Evolutionary conservation across 164 flowering plant genomes (phyloP).

Genomic region (Malania oleifera): DNA sequence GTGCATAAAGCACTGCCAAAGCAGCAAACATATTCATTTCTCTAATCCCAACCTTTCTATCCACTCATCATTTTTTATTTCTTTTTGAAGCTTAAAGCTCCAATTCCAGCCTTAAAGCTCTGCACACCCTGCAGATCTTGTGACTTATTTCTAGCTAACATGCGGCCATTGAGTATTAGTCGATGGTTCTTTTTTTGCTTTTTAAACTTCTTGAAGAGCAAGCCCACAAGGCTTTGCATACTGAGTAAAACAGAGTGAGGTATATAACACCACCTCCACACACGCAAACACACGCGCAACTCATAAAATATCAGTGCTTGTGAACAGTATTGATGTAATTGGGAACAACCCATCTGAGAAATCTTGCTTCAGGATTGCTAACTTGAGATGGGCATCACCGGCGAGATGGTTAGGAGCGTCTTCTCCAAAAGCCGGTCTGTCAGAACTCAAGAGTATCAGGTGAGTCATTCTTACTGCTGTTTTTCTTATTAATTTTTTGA

Average conservation of each 20-base stretch:
- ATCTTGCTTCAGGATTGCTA: conserved; percentile 13
- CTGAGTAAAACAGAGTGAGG: conserved; percentile 2
- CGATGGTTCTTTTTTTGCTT: too few relatives aligned
- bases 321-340: conserved; percentile 14
- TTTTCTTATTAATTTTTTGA: too few relatives aligned
- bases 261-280: too few relatives aligned
- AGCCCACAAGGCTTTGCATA: neutral
- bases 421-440: conserved; percentile 54
- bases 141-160: conserved; percentile 19
- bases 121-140: conserved; percentile 12
- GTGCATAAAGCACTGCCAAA: conserved; percentile 45
- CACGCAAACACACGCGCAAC: neutral
- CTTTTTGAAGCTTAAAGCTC: conserved; percentile 5
- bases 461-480: conserved; percentile 16
- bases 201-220: conserved; percentile 2
- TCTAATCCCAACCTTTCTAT: conserved; percentile 16
- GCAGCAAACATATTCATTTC: conserved; percentile 14
- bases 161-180: conserved; percentile 8
- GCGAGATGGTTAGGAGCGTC: conserved; percentile 58
- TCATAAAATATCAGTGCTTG: neutral
- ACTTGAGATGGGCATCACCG: conserved; percentile 59
- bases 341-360: conserved; percentile 19
- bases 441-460: conserved; percentile 32
- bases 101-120: conserved; percentile 52
- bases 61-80: conserved; percentile 16